Conservation (phyloP, 345 rosid species). For the Citrus inodora region DNA sequence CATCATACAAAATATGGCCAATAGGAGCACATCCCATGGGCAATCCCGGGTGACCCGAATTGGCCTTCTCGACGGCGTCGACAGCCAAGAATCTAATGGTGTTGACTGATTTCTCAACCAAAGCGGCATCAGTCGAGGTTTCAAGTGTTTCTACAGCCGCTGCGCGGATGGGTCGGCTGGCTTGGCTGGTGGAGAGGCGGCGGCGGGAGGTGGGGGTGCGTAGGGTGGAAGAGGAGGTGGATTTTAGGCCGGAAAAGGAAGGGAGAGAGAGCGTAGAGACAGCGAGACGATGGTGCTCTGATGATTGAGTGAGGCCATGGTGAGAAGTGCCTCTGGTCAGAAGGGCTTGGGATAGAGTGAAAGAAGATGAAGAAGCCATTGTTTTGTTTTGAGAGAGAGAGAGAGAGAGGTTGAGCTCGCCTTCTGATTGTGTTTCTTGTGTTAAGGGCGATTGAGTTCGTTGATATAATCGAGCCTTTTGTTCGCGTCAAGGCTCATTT, state of each 20-base stretch:
- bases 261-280: conserved; percentile 40
- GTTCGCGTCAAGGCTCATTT: neutral
- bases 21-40: conserved; percentile 99
- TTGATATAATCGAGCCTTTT: neutral
- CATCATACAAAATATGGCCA: conserved; percentile 89
- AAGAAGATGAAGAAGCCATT: conserved; percentile 64
- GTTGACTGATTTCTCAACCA: conserved; percentile 77
- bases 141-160: conserved; percentile 55
- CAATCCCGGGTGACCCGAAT: conserved; percentile 94
- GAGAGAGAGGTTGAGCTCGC: neutral
- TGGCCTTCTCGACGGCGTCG: conserved; percentile 96
- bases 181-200: conserved; percentile 12
- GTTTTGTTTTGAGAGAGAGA: neutral
- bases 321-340: conserved; percentile 46
- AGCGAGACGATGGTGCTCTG: conserved; percentile 43
- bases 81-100: conserved; percentile 82
- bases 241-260: conserved; percentile 49
- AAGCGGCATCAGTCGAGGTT: conserved; percentile 49
- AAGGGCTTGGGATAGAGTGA: conserved; percentile 52
- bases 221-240: conserved; percentile 25
- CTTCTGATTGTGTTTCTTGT: neutral
- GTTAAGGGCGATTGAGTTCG: neutral
- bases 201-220: conserved; percentile 29
- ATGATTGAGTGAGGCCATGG: conserved; percentile 34
- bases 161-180: conserved; percentile 27